A percentile compares a stretch with the other conserved stretches of the same genome.
Evolutionary conservation across 164 flowering plant genomes (phyloP).

Genomic region (Cinnamomum chago): DNA sequence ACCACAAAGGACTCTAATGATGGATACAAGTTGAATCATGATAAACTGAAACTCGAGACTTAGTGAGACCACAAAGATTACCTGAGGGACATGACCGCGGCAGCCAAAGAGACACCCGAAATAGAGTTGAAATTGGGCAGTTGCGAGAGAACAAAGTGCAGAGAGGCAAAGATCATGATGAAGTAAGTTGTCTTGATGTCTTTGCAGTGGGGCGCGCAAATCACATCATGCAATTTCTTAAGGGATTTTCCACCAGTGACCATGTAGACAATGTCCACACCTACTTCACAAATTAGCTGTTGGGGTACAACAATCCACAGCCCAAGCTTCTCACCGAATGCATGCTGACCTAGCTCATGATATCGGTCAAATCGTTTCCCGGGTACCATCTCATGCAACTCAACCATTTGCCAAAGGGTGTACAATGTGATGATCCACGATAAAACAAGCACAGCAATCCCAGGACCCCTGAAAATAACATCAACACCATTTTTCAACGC

Average conservation of each 20-base stretch:
- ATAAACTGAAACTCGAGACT: neutral
- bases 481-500: neutral
- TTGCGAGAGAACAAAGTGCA: constrained; percentile 54
- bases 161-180: constrained; percentile 58
- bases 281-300: constrained; percentile 52
- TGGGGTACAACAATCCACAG: constrained; percentile 55
- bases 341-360: constrained; percentile 57
- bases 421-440: constrained; percentile 61
- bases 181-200: constrained; percentile 47
- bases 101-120: constrained; percentile 52
- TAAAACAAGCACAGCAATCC: constrained; percentile 9
- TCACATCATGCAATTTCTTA: constrained; percentile 44
- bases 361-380: constrained; percentile 60
- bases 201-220: constrained; percentile 28
- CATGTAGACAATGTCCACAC: constrained; percentile 58
- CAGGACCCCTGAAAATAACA: constrained; percentile 22
- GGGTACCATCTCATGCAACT: constrained; percentile 59
- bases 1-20: neutral
- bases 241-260: constrained; percentile 60
- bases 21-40: neutral
- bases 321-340: constrained; percentile 57
- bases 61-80: constrained; percentile 12
- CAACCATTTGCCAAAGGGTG: constrained; percentile 61
- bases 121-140: constrained; percentile 65
- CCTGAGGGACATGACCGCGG: constrained; percentile 70